Percentiles rank a stretch among this genome's conserved stretches.
These are phyloP conservation scores for Pachyrhizus erosus DNA, from an alignment of 306 rosid genomes.

Conservation along the genomic window DNA sequence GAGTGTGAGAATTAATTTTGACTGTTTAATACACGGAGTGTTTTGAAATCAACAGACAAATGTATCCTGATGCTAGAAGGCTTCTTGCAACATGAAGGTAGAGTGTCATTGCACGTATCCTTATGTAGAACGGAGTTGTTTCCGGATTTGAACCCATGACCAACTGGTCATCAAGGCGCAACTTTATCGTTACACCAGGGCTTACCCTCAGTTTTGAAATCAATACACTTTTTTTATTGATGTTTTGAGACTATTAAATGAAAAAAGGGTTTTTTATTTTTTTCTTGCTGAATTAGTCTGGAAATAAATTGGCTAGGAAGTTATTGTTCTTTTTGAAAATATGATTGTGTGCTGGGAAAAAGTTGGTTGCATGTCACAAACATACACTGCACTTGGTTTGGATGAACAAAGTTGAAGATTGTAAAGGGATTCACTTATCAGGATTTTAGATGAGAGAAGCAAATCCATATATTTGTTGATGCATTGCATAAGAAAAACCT, in stretches of 20 bases:
- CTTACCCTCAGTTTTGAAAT: too few species aligned
- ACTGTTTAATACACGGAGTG: not conserved
- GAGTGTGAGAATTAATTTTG: not conserved
- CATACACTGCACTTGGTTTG: not conserved
- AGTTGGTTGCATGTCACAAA: not conserved
- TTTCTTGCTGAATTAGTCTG: not conserved
- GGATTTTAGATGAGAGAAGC: not conserved
- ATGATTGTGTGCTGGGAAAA: not conserved
- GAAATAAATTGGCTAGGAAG: not conserved
- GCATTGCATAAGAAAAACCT: not conserved
- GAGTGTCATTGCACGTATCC: too few species aligned
- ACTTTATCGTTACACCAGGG: too few species aligned
- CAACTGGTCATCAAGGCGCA: too few species aligned
- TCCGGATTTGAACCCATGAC: too few species aligned
- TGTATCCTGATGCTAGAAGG: too few species aligned
- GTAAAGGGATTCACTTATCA: not conserved
- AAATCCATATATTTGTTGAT: not conserved
- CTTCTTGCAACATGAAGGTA: too few species aligned
- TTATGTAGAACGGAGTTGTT: too few species aligned
- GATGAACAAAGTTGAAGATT: constrained; percentile 10
- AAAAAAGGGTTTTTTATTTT: not conserved
- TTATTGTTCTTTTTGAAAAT: not conserved
- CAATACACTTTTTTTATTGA: not conserved
- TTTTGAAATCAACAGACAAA: not conserved
- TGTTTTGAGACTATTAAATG: not conserved